Percentiles rank a stretch among this genome's conserved stretches.
Conservation (phyloP, 768 basidiomycete species). For the Naganishia antarctica region DNA sequence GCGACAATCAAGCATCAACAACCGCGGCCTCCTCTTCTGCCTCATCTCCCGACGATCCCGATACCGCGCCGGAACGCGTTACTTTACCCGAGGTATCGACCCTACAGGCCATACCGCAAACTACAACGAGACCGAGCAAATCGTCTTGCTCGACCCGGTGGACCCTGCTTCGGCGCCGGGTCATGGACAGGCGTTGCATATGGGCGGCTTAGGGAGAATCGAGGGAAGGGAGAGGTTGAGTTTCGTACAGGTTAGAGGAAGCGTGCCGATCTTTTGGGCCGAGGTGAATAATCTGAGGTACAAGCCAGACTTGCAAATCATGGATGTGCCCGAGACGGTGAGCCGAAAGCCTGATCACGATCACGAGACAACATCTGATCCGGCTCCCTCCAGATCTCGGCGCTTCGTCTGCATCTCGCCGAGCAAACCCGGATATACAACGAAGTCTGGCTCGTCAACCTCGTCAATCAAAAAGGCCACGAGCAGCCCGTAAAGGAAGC, state of each 20-base stretch:
- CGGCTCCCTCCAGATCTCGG: constrained; percentile 56
- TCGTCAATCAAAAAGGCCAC: constrained; percentile 88
- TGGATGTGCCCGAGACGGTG: constrained; percentile 85
- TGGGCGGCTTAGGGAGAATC: constrained; percentile 37
- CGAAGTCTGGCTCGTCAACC: constrained; percentile 71
- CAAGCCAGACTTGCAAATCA: constrained; percentile 91
- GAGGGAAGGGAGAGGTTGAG: constrained; percentile 56
- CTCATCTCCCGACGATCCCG: constrained; percentile 91
- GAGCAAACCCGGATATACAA: constrained; percentile 72
- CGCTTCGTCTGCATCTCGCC: constrained; percentile 67
- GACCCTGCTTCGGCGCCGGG: constrained; percentile 29
- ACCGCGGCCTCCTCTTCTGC: constrained; percentile 71
- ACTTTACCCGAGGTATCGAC: constrained; percentile 91
- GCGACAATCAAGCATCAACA: constrained; percentile 67
- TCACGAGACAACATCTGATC: not conserved
- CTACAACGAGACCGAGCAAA: constrained; percentile 96
- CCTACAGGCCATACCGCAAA: constrained; percentile 85
- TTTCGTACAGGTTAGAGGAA: constrained; percentile 90
- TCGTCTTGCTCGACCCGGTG: constrained; percentile 65
- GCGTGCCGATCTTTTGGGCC: constrained; percentile 91
- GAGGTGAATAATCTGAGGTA: constrained; percentile 93
- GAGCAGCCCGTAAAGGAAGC: constrained; percentile 94
- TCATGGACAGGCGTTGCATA: constrained; percentile 27
- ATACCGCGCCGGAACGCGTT: constrained; percentile 90
- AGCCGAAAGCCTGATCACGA: constrained; percentile 32